Conservation (phyloP, 2,329 filamentous ascomycete species). For the Ilyonectria sp. region DNA sequence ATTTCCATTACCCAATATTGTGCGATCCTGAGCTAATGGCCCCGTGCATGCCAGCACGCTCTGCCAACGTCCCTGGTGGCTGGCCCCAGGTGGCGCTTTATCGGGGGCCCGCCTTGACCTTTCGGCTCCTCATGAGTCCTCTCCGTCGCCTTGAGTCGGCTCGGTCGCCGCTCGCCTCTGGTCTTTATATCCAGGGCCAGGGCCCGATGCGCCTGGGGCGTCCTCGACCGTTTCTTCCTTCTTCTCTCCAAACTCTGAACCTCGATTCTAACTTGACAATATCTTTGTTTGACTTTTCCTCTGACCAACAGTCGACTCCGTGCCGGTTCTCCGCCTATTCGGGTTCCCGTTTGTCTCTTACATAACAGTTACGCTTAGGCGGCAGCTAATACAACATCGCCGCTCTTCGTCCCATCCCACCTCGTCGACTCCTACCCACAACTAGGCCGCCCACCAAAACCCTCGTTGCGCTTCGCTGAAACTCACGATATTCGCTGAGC, state of each 20-base stretch:
- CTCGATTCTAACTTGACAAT: background rate
- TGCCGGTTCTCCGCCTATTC: conserved; percentile 7
- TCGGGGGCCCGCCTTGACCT: conserved; percentile 23
- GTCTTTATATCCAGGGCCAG: conserved; percentile 29
- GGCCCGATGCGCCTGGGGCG: conserved; percentile 16
- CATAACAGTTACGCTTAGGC: conserved; percentile 32
- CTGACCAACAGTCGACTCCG: conserved; percentile 8
- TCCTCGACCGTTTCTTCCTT: conserved; percentile 14
- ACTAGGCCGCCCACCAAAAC: conserved; percentile 6
- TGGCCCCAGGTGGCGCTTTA: conserved; percentile 27
- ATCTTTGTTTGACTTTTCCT: conserved; percentile 4
- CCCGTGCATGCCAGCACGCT: conserved; percentile 47
- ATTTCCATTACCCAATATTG: conserved; percentile 67
- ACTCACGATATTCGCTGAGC: conserved; percentile 5
- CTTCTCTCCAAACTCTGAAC: conserved; percentile 2
- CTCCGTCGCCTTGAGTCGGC: conserved; percentile 14
- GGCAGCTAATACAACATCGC: conserved; percentile 29
- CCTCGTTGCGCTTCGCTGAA: conserved; percentile 2
- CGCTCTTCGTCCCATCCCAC: conserved; percentile 18
- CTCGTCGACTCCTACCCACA: conserved; percentile 20
- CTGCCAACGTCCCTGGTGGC: conserved; percentile 33
- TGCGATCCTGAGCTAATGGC: conserved; percentile 51
- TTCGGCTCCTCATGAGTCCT: conserved; percentile 24
- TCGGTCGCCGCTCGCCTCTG: conserved; percentile 25
- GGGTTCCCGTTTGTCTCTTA: conserved; percentile 24